Percentiles rank a stretch among this genome's conserved stretches.
Evolutionary conservation across 352 stramenopile species (phyloP).

Genomic region (Phytophthora megakarya): DNA sequence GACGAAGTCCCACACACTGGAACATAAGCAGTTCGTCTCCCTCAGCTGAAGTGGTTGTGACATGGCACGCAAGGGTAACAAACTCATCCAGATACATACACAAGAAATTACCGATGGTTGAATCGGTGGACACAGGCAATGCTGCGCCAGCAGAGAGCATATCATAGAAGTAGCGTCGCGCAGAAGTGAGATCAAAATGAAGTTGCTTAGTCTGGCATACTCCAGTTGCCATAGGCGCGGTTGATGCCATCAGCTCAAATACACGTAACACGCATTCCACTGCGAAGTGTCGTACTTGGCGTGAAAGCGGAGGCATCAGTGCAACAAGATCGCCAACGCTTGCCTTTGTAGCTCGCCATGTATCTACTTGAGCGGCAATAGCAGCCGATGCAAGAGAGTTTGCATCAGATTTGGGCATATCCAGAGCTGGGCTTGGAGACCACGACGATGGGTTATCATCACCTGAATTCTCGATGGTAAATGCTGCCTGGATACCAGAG

Average conservation of each 20-base stretch:
- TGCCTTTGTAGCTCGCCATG: conserved; percentile 76
- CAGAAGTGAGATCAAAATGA: conserved; percentile 75
- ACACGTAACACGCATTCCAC: conserved; percentile 79
- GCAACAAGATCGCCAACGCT: conserved; percentile 63
- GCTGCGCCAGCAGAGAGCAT: conserved; percentile 31
- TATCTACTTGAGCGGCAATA: conserved; percentile 62
- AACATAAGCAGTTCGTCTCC: conserved; percentile 80
- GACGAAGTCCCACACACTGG: conserved; percentile 67
- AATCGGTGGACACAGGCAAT: conserved; percentile 13
- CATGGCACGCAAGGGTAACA: conserved; percentile 81
- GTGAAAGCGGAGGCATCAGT: conserved; percentile 67
- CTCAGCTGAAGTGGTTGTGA: conserved; percentile 70
- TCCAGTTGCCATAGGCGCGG: conserved; percentile 17
- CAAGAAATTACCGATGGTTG: conserved; percentile 61
- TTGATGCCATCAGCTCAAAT: conserved; percentile 60
- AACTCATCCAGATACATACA: conserved; percentile 91
- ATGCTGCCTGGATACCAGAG: conserved; percentile 13
- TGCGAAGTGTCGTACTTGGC: conserved; percentile 79
- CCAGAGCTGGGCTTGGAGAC: conserved; percentile 22
- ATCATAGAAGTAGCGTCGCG: conserved; percentile 54
- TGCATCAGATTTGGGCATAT: conserved; percentile 31
- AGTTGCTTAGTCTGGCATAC: conserved; percentile 34
- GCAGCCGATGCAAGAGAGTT: conserved; percentile 42
- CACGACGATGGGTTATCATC: conserved; percentile 25
- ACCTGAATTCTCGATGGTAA: conserved; percentile 14